A percentile compares a stretch with the other conserved stretches of the same genome.
Conservation (phyloP, 2,329 filamentous ascomycete genomes). For the Xenoacremonium recifei region DNA sequence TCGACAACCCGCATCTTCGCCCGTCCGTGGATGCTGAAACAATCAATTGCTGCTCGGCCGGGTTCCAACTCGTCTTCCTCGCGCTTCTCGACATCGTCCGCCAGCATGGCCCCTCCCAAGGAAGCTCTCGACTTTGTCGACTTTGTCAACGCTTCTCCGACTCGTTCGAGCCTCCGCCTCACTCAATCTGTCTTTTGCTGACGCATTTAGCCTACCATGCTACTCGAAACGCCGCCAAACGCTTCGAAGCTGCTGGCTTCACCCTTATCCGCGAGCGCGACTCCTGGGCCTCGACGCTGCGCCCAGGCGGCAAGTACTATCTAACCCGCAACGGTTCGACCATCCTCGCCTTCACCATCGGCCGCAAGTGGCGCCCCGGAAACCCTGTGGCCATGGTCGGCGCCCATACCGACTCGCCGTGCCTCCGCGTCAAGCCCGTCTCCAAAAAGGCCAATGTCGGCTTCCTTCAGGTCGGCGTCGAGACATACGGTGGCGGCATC, state of each 20-base stretch:
- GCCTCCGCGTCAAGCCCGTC: slow-evolving; percentile 88
- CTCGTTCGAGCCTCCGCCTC: slow-evolving; percentile 65
- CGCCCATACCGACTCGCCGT: slow-evolving; percentile 93
- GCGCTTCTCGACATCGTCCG: slow-evolving; percentile 29
- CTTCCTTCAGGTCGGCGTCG: slow-evolving; percentile 91
- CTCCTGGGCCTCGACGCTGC: slow-evolving; percentile 76
- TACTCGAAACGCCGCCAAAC: slow-evolving; percentile 73
- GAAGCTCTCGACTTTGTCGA: slow-evolving; percentile 81
- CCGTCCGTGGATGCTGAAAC: slow-evolving; percentile 5
- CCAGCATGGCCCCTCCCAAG: slow-evolving; percentile 51
- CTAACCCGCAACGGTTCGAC: slow-evolving; percentile 91
- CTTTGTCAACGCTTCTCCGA: slow-evolving; percentile 93
- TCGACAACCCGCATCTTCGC: slow-evolving; percentile 14
- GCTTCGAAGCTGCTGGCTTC: slow-evolving; percentile 83
- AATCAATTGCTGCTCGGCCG: slow-evolving; percentile 8
- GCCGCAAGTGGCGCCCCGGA: slow-evolving; percentile 85
- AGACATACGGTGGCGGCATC: slow-evolving; percentile 94
- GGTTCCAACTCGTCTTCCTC: slow-evolving; percentile 2
- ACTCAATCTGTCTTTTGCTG: background rate
- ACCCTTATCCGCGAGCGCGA: slow-evolving; percentile 86
- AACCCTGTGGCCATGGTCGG: slow-evolving; percentile 92
- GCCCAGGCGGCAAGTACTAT: slow-evolving; percentile 92
- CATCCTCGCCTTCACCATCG: slow-evolving; percentile 89
- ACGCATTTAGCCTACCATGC: slow-evolving; percentile 79
- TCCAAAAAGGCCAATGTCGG: slow-evolving; percentile 85